Evolutionary conservation across 2,329 filamentous ascomycete genomes (phyloP), one percentile per base, ranked within the genome.

Genomic region (Phialemonium atrogriseum): DNA sequence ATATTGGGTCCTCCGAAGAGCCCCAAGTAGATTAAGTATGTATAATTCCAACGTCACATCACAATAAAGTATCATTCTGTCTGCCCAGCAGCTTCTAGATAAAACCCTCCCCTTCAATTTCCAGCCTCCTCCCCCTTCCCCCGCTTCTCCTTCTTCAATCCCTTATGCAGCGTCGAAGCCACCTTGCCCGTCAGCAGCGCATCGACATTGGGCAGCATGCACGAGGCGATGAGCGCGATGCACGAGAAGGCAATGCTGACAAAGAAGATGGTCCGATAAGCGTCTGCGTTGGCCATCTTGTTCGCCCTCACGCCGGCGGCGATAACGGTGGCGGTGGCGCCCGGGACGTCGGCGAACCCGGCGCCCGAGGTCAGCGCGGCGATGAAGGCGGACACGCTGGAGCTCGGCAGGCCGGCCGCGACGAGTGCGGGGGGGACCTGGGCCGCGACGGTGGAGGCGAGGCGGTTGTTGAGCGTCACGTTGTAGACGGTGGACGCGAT

Each of bases 401-500:
- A 2, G n/a, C n/a, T n/a, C 20, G 20, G 11, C 20, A 22, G 8
- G 7, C 59, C 59, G 8, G 57, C 58, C 11, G 42, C 42, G 15
- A 56, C 37, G 0, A 55, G 47, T 9, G 56, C 55, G 4, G 48
- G 39, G 4, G 50, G 46, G 1, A 59, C 53, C 10, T 49, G 40
- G 10, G 32, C 43, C 3, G 50, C 39, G 32, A 58, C 45, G 11
- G 48, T 52, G 5, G 44, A 24, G 2, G 43, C 34, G 12, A 58
- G 41, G 13, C 53, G 48, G 34, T 56, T 56, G 24, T 37, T 50
- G 12, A 59, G 45, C 10, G 54, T 47, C 10, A 49, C 48, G 8
- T 41, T 46, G 41, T 57, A 59, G n/a, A 59, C 41, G 1, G 55
- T 52, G 9, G 49, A 38, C 3, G 50, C 51, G 23, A 59, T 48